These are phyloP conservation scores for Russula emetica DNA, from an alignment of 768 basidiomycete genomes.

Conservation along the genomic window DNA sequence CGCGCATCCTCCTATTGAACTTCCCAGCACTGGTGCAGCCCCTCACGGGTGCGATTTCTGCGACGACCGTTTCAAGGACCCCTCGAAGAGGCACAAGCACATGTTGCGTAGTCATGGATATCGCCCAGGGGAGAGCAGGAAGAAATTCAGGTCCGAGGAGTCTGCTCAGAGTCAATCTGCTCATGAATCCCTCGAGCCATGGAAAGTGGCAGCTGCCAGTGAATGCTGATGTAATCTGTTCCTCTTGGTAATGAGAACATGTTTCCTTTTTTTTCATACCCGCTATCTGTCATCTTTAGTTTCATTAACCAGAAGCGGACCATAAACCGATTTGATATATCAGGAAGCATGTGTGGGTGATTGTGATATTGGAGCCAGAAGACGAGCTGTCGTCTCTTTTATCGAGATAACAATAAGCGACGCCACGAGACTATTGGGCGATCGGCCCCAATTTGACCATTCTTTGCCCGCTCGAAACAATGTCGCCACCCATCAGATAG, in stretches of 20 bases:
- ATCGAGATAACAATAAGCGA: constrained; percentile 8
- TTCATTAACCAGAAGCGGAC: constrained; percentile 8
- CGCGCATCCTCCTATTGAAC: constrained; percentile 10
- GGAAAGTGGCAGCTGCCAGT: constrained; percentile 17
- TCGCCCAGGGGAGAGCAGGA: constrained; percentile 44
- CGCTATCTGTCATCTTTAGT: constrained; percentile 13
- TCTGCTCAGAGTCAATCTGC: constrained; percentile 29
- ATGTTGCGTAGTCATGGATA: constrained; percentile 51
- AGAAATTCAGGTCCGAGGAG: constrained; percentile 24
- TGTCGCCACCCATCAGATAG: constrained; percentile 26
- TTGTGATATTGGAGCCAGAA: constrained; percentile 18
- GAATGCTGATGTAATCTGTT: constrained; percentile 8
- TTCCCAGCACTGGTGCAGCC: constrained; percentile 49
- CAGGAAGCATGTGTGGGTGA: constrained; percentile 3
- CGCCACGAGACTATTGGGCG: constrained; percentile 13
- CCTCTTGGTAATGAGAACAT: not conserved
- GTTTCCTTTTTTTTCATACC: constrained; percentile 14
- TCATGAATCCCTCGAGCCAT: constrained; percentile 30
- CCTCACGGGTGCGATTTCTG: constrained; percentile 56
- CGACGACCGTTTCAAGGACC: constrained; percentile 55
- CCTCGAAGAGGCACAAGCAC: constrained; percentile 59
- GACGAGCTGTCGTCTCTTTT: constrained; percentile 20
- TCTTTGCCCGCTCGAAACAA: constrained; percentile 18
- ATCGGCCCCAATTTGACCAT: constrained; percentile 20
- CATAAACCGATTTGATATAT: constrained; percentile 12